These are phyloP conservation scores for Orobanche coerulescens DNA, from an alignment of 257 asterid species.

Conservation along the genomic window DNA sequence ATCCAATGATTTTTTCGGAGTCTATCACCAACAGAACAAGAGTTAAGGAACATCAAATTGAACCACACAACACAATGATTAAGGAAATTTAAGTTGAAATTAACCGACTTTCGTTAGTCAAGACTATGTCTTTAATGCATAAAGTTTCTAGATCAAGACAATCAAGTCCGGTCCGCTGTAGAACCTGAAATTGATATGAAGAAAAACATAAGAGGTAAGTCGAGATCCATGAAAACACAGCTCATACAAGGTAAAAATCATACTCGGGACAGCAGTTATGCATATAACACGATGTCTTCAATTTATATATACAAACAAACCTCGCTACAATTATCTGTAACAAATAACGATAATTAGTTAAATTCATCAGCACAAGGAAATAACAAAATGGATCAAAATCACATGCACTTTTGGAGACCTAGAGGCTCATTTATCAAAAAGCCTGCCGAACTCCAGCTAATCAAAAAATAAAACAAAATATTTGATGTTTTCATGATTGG, in stretches of 20 bases:
- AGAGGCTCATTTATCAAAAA: background rate
- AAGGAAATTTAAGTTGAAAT: slow-evolving; percentile 18
- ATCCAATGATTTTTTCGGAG: slow-evolving; percentile 65
- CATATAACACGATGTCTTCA: background rate
- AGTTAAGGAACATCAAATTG: slow-evolving; percentile 16
- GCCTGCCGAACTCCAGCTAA: slow-evolving; percentile 6
- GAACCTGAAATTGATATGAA: slow-evolving; percentile 41
- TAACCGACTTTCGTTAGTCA: slow-evolving; percentile 70
- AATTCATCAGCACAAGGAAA: background rate
- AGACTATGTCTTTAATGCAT: slow-evolving; percentile 74
- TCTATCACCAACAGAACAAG: slow-evolving; percentile 38
- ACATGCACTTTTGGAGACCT: background rate
- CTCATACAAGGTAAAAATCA: background rate
- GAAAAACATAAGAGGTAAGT: background rate
- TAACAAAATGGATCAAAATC: background rate
- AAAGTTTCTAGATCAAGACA: slow-evolving; percentile 69
- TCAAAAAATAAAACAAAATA: slow-evolving; percentile 5
- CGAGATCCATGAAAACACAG: background rate
- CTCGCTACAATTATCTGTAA: background rate
- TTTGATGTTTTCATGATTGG: background rate
- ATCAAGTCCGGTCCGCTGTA: slow-evolving; percentile 51
- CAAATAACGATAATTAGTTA: background rate
- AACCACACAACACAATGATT: slow-evolving; percentile 7
- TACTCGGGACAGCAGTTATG: background rate
- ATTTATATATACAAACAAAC: slow-evolving; percentile 10